Evolutionary conservation across 352 stramenopile species (phyloP), one percentile per base, ranked within the genome.

Genomic region (Pythium plurisporium): DNA sequence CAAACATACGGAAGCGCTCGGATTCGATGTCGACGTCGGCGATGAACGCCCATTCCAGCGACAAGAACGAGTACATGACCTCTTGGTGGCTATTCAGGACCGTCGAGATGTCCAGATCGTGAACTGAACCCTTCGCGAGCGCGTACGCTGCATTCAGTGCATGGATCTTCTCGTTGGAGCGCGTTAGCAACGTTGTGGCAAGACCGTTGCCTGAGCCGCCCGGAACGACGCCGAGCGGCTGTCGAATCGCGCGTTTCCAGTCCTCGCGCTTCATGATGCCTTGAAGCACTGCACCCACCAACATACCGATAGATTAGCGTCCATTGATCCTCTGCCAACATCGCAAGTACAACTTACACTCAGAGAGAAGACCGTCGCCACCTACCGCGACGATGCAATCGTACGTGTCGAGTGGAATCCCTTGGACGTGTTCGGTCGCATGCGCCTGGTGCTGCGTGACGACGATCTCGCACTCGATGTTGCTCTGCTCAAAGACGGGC

Each of bases 21-120:
- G 68, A 81, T 23, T 76, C 70, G 11, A 86, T 69, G 62, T 87
- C 77, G 26, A 86, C 69, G 53, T 86, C 69, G 5, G 74, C 72
- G 38, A 80, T 67, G 40, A 87, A 74, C 10, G 79, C 87, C 86
- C 86, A 96, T 59, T 91, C 79, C n/a, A 95, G 41, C 22, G 79
- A 89, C 51, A 95, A 58, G 58, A 95, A 94, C 23, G 79, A 86
- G 65, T 85, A 82, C 73, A 87, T 74, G 42, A 76, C 43, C 26
- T 87, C 65, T 17, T 73, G 54, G 27, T 75, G 56, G 44, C 62
- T 63, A 51, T 86, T 79, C 15, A 65, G 68, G 22, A 74, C 59
- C 19, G 67, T 78, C 34, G 82, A 73, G 38, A 92, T 59, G 55
- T 94, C 83, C 41, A 94, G 60, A 17, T 87, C 77, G 36, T 86